These are phyloP conservation scores for Auricularia auricula-judae DNA, from an alignment of 768 basidiomycete genomes.

Conservation along the genomic window DNA sequence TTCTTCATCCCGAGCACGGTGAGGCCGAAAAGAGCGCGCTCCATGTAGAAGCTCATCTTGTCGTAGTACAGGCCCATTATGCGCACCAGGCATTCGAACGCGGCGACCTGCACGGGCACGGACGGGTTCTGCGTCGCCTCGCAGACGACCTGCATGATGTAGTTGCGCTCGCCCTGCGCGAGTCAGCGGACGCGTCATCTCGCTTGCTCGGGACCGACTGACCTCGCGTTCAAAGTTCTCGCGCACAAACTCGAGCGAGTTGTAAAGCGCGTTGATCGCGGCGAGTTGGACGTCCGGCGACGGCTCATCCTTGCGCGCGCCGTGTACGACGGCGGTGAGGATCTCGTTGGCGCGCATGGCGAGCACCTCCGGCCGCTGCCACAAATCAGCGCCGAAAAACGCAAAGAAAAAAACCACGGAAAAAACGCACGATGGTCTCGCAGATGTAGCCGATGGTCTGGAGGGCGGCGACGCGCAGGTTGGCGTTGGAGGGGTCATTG, in stretches of 20 bases:
- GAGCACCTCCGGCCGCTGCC: conserved; percentile 85
- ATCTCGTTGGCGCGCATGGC: conserved; percentile 91
- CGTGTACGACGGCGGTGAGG: conserved; percentile 95
- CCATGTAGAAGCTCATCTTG: conserved; percentile 99
- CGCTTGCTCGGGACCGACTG: conserved; percentile 4
- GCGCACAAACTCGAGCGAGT: conserved; percentile 93
- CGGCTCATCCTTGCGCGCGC: conserved; percentile 90
- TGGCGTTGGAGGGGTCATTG: conserved; percentile 59
- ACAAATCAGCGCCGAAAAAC: neutral
- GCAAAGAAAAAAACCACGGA: neutral
- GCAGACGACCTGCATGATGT: conserved; percentile 99
- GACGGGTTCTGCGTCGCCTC: conserved; percentile 86
- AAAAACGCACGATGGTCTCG: conserved; percentile 76
- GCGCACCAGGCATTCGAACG: conserved; percentile 89
- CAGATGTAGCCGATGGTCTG: conserved; percentile 98
- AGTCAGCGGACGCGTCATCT: neutral
- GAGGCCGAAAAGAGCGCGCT: conserved; percentile 91
- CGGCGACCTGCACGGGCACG: conserved; percentile 81
- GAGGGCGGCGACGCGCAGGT: conserved; percentile 75
- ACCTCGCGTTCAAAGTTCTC: conserved; percentile 98
- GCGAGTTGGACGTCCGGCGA: conserved; percentile 85
- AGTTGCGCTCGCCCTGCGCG: conserved; percentile 89
- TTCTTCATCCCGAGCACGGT: conserved; percentile 98
- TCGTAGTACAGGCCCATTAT: conserved; percentile 99
- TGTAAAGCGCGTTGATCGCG: conserved; percentile 84